Conservation (phyloP, 179 eudicot genomes). For the Vitellaria paradoxa region DNA sequence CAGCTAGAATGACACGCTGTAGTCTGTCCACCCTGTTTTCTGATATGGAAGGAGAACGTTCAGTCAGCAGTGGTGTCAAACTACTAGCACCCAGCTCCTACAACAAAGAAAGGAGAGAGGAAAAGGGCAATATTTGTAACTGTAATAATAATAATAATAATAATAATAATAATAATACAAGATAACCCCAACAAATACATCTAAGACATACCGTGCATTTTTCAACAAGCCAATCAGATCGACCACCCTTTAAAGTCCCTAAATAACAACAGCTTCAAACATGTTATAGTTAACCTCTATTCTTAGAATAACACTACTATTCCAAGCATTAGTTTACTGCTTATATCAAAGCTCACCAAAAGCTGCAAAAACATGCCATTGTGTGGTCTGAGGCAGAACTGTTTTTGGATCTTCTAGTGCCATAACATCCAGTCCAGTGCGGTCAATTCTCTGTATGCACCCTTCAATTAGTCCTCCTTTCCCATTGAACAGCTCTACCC, state of each 20-base stretch:
- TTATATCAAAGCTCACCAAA: constrained; percentile 55
- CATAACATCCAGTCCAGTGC: constrained; percentile 67
- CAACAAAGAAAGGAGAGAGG: constrained; percentile 8
- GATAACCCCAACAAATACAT: no score
- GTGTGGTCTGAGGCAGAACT: constrained; percentile 50
- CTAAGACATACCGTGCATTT: constrained; percentile 75
- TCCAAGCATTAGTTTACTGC: not conserved
- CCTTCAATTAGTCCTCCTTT: constrained; percentile 85
- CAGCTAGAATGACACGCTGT: constrained; percentile 80
- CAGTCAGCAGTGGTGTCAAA: constrained; percentile 79
- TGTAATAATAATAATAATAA: no score
- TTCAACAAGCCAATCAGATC: constrained; percentile 97
- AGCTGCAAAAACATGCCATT: constrained; percentile 95
- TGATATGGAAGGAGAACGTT: constrained; percentile 76
- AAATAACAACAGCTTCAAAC: constrained; percentile 17
- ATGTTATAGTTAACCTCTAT: constrained; percentile 11
- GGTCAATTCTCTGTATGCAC: constrained; percentile 64
- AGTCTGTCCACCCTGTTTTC: constrained; percentile 86
- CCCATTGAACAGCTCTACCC: constrained; percentile 97
- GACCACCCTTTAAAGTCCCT: constrained; percentile 94
- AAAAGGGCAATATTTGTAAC: not conserved
- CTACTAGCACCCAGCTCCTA: constrained; percentile 95
- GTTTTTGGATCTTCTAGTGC: constrained; percentile 55
- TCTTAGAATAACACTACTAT: not conserved
- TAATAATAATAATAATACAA: no score